These are phyloP conservation scores for Musa schizocarpa DNA, from an alignment of 176 grass and related monocot genomes.

Conservation along the genomic window DNA sequence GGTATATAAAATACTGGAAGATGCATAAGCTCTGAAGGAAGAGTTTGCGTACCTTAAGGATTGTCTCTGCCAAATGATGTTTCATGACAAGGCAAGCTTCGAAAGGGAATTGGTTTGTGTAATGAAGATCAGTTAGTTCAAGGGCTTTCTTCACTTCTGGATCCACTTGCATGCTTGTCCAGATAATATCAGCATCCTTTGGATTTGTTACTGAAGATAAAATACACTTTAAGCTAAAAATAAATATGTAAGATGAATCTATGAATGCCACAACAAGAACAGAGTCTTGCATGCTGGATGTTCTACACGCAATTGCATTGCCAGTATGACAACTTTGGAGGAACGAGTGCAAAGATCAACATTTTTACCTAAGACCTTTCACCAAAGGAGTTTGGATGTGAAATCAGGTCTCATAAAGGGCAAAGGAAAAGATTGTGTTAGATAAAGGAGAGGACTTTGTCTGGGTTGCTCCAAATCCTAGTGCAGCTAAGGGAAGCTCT, in stretches of 20 bases:
- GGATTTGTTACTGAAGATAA: conserved; percentile 58
- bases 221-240: background rate
- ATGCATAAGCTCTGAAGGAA: background rate
- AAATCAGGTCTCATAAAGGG: too few relatives aligned
- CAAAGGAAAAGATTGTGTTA: too few relatives aligned
- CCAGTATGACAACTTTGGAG: background rate
- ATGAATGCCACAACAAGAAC: background rate
- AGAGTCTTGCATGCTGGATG: background rate
- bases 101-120: conserved; percentile 91
- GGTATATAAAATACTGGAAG: background rate
- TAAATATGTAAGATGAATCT: background rate
- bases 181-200: conserved; percentile 83
- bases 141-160: conserved; percentile 66
- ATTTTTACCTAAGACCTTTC: too few relatives aligned
- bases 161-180: conserved; percentile 88
- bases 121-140: conserved; percentile 61
- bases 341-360: too few relatives aligned
- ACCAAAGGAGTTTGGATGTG: too few relatives aligned
- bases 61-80: conserved; percentile 81
- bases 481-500: too few relatives aligned
- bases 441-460: background rate
- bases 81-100: conserved; percentile 99
- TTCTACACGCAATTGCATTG: background rate
- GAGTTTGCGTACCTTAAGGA: conserved; percentile 46
- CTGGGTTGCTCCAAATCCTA: too few relatives aligned